Evolutionary conservation across 1,284 basidiomycete species (phyloP).

Genomic region (Wallemia mellicola): DNA sequence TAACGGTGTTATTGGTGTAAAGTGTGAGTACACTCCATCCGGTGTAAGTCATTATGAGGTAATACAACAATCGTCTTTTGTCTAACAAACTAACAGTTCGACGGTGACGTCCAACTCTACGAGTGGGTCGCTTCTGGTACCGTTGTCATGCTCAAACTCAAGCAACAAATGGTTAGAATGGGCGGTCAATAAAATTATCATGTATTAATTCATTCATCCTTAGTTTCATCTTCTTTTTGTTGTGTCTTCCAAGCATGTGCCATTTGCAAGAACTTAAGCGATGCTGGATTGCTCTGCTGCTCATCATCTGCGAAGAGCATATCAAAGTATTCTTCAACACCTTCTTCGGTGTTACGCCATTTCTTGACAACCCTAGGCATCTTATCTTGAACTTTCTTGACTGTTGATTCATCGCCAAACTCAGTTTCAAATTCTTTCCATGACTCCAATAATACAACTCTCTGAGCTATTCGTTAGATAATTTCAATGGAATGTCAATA

Average conservation of each 20-base stretch:
- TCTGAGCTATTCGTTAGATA: constrained; percentile 19
- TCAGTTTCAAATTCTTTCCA: constrained; percentile 76
- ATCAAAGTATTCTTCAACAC: constrained; percentile 73
- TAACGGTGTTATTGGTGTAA: neutral
- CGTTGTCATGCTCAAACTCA: neutral
- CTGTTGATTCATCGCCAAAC: constrained; percentile 35
- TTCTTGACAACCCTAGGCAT: constrained; percentile 72
- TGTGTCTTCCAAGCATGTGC: constrained; percentile 46
- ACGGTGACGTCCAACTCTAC: neutral
- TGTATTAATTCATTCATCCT: neutral
- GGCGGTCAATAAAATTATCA: neutral
- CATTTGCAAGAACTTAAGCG: constrained; percentile 56
- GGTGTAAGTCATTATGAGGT: neutral
- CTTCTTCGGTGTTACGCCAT: constrained; percentile 48
- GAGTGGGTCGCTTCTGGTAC: neutral
- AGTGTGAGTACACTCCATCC: neutral
- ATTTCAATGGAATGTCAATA: neutral
- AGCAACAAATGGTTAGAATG: neutral
- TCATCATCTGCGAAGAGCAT: constrained; percentile 86
- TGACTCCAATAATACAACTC: constrained; percentile 58
- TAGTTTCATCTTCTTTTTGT: neutral
- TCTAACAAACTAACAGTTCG: neutral
- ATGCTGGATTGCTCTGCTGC: constrained; percentile 57
- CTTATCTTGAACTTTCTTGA: constrained; percentile 51
- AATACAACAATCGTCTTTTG: neutral